Base-by-base conservation (phyloP, 2,329 filamentous ascomycete species). In the Cytospora paraplurivora region DNA sequence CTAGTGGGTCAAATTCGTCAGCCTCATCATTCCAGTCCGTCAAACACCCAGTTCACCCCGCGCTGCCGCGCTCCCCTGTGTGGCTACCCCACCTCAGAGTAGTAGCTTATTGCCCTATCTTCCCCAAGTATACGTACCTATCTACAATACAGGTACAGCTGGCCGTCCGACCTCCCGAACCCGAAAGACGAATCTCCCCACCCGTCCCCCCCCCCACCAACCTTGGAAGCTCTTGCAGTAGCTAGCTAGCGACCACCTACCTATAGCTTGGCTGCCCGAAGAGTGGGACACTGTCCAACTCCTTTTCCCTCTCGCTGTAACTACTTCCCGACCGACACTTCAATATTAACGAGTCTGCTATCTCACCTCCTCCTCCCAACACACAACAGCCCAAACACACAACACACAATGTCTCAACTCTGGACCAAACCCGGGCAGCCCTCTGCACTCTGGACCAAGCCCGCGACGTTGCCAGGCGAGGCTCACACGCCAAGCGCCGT, bases 351-450 rank as follows among this genome's bases (percentile, higher is more conserved):
- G 12, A 7, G 17, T n/a, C 8, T 21, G n/a, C 21, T 4, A 19
- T 47, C n/a, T 12, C 19, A 10, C 35, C 32, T 50, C 51, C 32
- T 15, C 17, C 51, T 17, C 13, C 34, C 21, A 13, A 41, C 41
- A 13, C 3, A 3, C 13, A 38, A 10, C n/a, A 21, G 53, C 19
- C 47, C 7, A 12, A 7, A 56, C 21, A 19, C 15, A 47, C 15
- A 32, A n/a, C 13, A n/a, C 47, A 47, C 21, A 27, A 67, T 69
- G 66, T 66, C 66, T 41, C 66, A 69, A 37, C 68, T 69, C 66
- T 69, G 68, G 67, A 56, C 61, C 56, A 67, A 67, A 33, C 61
- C 58, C 37, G 41, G 37, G 37, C 49, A 62, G n/a, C 27, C 57
- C 32, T 54, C 59, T 12, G 17, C 60, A 37, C 64, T 66, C 37